Evolutionary conservation across 805 yeast genomes (phyloP).

Genomic region (Saccharomycopsis capsularis): DNA sequence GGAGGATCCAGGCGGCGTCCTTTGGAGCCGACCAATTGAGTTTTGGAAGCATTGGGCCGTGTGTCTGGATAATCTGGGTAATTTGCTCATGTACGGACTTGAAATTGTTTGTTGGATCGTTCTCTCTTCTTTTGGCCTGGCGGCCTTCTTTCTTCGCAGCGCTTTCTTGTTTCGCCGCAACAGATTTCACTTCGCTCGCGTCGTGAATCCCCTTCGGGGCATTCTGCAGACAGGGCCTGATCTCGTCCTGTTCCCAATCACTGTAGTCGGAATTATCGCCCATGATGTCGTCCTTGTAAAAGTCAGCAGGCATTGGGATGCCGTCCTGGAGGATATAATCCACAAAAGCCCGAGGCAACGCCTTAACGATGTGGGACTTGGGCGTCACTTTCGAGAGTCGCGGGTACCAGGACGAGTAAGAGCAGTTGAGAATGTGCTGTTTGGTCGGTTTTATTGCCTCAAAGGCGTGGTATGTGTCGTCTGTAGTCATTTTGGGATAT

Average conservation of each 20-base stretch:
- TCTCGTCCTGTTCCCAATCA: slow-evolving; percentile 58
- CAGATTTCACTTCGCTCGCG: slow-evolving; percentile 14
- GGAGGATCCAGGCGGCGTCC: slow-evolving; percentile 88
- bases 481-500: slow-evolving; percentile 1
- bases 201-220: too few relatives aligned
- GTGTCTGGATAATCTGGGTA: slow-evolving; percentile 36
- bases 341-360: slow-evolving; percentile 51
- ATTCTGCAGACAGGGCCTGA: too few relatives aligned
- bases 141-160: slow-evolving; percentile 17
- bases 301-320: slow-evolving; percentile 50
- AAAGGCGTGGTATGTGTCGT: slow-evolving; percentile 21
- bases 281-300: slow-evolving; percentile 30
- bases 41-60: slow-evolving; percentile 74
- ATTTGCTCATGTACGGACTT: slow-evolving; percentile 53
- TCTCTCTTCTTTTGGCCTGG: slow-evolving; percentile 18
- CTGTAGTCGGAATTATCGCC: slow-evolving; percentile 62
- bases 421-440: slow-evolving; percentile 43
- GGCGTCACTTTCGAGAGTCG: slow-evolving; percentile 44
- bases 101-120: slow-evolving; percentile 46
- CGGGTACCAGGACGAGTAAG: slow-evolving; percentile 55
- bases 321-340: slow-evolving; percentile 63
- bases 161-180: slow-evolving; percentile 24
- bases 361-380: slow-evolving; percentile 44
- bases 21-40: slow-evolving; percentile 96
- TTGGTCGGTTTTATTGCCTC: slow-evolving; percentile 27